Evolutionary conservation across 2,329 filamentous ascomycete genomes (phyloP), one percentile per base, ranked within the genome.

Genomic region (Claviceps purpurea): DNA sequence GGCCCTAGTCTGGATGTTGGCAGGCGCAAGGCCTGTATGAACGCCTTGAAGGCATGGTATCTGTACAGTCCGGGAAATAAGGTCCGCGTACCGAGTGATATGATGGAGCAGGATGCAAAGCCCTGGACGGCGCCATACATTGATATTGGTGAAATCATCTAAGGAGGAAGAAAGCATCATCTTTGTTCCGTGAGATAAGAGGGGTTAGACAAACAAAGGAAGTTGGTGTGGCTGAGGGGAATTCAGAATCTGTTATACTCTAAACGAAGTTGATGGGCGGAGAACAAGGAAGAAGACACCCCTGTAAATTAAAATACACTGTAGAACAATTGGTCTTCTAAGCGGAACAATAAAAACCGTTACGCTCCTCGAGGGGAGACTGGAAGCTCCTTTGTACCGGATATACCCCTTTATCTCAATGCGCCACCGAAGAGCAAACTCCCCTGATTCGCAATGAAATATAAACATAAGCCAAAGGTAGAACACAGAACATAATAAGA

Each of bases 11-110:
- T 97, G 52, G 76, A 89, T 58, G 79, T 89, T 61, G 91, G 87
- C 37, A 81, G 88, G 57, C 76, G 79, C 57, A 79, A 87, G 66
- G 93, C 93, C 20, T 82, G 87, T 40, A 90, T 94, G 62, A 84
- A 85, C 56, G 84, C 89, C 18, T 74, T 98, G 63, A 95, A 95
- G 75, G 77, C 84, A 5, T 98, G 93, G 93, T 98, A 98, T 69
- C 74, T 98, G 50, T 98, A 98, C 73, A 90, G 84, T 66, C 91
- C 93, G 30, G 74, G 77, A 52, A 70, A 74, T 59, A 70, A 79
- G 57, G 77, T 81, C 49, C 75, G 77, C 53, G 73, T 88, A 55
- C 85, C 85, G 24, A 87, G 84, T 64, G 82, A 87, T 57, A 84
- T 79, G 72, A 75, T 85, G 58, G 73, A 76, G 51, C 73, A 79